Base-by-base conservation (phyloP, 2,329 filamentous ascomycete genomes). In the Epichloe baconii region DNA sequence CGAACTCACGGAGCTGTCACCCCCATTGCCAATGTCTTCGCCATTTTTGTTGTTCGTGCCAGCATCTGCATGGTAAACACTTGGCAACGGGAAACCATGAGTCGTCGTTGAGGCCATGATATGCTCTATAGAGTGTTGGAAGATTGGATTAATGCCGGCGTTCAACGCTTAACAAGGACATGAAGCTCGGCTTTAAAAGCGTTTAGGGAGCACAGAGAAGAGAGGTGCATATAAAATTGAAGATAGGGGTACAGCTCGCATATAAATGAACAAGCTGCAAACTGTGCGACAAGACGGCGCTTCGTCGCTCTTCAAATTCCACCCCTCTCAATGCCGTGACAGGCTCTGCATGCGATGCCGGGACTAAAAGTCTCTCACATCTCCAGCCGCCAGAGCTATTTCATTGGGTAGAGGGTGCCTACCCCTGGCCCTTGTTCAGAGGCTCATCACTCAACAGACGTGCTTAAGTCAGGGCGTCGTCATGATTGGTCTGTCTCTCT, bases 21-120 rank as follows among this genome's bases (percentile, higher is more conserved):
- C 86, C 38, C 79, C 76, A 15, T 86, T 85, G 23, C 86, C 87
- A 15, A 74, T 77, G 36, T 77, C 77, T 54, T 69, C 71, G 53
- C 79, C 75, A 50, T 72, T 67, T 17, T 64, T 64, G 34, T 72
- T 67, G 19, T 64, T 63, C 34, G 65, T 61, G 26, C 64, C 62
- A 34, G 62, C 60, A 46, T 62, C 57, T 40, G 64, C 67, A 8
- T 64, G 62, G 52, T 72, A 67, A 10, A 44, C 6, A 2, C 69
- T 72, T 23, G 71, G 66, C 52, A 75, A 64, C 4, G 72, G 72
- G 53, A 74, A 75, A 40, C 7, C 26, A 59, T 51, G 31, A 35
- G 62, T 56, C 5, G 60, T 61, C 35, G 68, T 69, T 49, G 68
- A 59, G 42, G 71, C 62, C 70, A 76, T 75, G 55, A 48, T 61